A percentile compares a stretch with the other conserved stretches of the same genome.
Evolutionary conservation across 2,329 filamentous ascomycete species (phyloP).

Genomic region (Rhytidhysteron rufulum): DNA sequence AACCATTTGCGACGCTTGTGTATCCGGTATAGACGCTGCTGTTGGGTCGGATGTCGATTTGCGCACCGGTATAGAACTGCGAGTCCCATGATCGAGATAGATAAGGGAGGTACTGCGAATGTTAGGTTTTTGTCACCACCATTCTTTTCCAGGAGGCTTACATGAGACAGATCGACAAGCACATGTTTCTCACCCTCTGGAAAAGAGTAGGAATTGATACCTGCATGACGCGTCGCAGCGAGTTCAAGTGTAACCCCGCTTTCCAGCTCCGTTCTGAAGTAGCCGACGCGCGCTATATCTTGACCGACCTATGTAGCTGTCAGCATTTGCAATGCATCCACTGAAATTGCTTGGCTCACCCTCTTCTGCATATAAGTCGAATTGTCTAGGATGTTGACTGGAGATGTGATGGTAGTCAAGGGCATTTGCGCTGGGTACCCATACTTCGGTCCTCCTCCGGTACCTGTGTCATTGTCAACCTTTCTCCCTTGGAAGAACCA

Average conservation of each 20-base stretch:
- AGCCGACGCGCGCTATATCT: constrained; percentile 31
- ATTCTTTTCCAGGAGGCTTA: constrained; percentile 22
- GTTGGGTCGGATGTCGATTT: constrained; percentile 30
- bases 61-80: constrained; percentile 33
- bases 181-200: constrained; percentile 40
- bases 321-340: too few relatives aligned
- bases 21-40: constrained; percentile 28
- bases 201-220: constrained; percentile 34
- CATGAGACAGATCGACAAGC: constrained; percentile 48
- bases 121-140: not conserved
- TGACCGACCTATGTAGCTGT: too few relatives aligned
- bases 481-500: too few relatives aligned
- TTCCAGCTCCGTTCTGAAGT: constrained; percentile 32
- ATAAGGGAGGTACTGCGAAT: constrained; percentile 25
- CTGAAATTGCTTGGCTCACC: too few relatives aligned
- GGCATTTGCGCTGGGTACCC: constrained; percentile 40
- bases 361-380: constrained; percentile 38
- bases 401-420: constrained; percentile 33
- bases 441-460: constrained; percentile 37
- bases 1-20: constrained; percentile 32
- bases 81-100: constrained; percentile 31
- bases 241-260: constrained; percentile 34
- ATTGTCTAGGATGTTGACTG: constrained; percentile 43
- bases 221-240: constrained; percentile 34
- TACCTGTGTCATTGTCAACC: too few relatives aligned